A percentile compares a stretch with the other conserved stretches of the same genome.
Conservation (phyloP, 1,284 basidiomycete genomes). For the Sparassis latifolia region DNA sequence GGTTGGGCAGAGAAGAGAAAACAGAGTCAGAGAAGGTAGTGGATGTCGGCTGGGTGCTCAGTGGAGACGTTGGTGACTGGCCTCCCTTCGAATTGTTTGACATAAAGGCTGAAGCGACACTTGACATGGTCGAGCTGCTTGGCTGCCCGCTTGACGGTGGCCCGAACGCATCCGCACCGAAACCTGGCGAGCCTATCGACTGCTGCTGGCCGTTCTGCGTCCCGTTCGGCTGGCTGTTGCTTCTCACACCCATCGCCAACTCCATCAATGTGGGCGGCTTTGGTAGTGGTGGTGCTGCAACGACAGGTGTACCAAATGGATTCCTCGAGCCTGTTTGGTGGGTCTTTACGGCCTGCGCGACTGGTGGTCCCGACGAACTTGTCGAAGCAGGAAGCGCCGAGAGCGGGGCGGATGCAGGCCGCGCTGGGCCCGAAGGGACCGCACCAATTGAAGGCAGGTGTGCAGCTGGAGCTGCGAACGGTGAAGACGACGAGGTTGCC, state of each 20-base stretch:
- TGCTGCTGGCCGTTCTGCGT: constrained; percentile 14
- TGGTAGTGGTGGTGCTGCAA: constrained; percentile 63
- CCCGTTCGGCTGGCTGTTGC: constrained; percentile 15
- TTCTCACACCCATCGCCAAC: constrained; percentile 48
- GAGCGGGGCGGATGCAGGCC: constrained; percentile 67
- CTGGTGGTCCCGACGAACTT: constrained; percentile 32
- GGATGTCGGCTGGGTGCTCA: constrained; percentile 32
- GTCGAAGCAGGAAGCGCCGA: constrained; percentile 19
- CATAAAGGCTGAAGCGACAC: constrained; percentile 66
- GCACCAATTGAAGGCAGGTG: constrained; percentile 14
- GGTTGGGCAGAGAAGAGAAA: constrained; percentile 41
- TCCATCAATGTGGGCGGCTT: constrained; percentile 80
- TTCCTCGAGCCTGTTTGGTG: constrained; percentile 94
- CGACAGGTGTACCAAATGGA: constrained; percentile 81
- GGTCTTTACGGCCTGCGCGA: constrained; percentile 61
- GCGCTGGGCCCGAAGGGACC: constrained; percentile 31
- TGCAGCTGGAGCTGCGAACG: constrained; percentile 10
- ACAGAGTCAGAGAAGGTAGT: constrained; percentile 35
- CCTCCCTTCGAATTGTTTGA: constrained; percentile 27
- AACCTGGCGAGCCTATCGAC: constrained; percentile 9
- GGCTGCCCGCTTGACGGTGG: constrained; percentile 15
- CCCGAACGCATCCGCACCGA: constrained; percentile 9
- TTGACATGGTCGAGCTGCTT: constrained; percentile 49
- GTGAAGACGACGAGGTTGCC: constrained; percentile 5
- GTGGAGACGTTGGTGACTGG: constrained; percentile 18